Evolutionary conservation across 345 rosid species (phyloP), one percentile per base, ranked within the genome.

Genomic region (Boechera retrofracta): DNA sequence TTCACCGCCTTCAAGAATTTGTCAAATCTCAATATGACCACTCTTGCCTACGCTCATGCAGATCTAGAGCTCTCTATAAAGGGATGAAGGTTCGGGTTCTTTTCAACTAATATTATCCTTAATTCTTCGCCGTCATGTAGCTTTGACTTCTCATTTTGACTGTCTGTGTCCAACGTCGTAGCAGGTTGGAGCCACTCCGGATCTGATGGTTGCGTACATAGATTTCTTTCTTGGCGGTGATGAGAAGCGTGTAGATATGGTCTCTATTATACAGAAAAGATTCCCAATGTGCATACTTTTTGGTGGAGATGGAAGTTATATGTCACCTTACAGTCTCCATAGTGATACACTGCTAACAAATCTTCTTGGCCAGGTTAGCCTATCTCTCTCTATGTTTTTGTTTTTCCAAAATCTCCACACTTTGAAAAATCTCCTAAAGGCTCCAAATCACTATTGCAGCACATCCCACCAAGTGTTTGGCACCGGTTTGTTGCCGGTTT

Each of bases 171-270:
- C 35, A 35, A 63, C 69, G 81, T 67, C 75, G 24, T 68, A 85
- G 77, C 86, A 95, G 98, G 96, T 95, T 79, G 98, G 98, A 82
- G 97, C 96, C 64, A 88, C 98, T 54, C 90, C 98, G 9, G 99
- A 92, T 86, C 85, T 91, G 77, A 91, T 95, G 98, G 94, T 92
- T 77, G 92, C 96, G 18, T 92, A 89, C 74, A 83, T 92, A 65
- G 99, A 95, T 77, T 92, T 95, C 82, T 95, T 89, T 74, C 97
- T 95, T 70, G 99, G 99, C 1, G 99, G 99, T 54, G 99, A 95
- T 55, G 99, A 95, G 88, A 95, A 89, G 83, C 98, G 94, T 52
- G 83, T 92, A 73, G 99, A 95, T 81, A 89, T 95, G 76, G 98
- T 88, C 47, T 87, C 96, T 6, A 86, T 88, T 61, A 92, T 92